Conservation (phyloP, 345 rosid species). For the Capsella bursapastoris region DNA sequence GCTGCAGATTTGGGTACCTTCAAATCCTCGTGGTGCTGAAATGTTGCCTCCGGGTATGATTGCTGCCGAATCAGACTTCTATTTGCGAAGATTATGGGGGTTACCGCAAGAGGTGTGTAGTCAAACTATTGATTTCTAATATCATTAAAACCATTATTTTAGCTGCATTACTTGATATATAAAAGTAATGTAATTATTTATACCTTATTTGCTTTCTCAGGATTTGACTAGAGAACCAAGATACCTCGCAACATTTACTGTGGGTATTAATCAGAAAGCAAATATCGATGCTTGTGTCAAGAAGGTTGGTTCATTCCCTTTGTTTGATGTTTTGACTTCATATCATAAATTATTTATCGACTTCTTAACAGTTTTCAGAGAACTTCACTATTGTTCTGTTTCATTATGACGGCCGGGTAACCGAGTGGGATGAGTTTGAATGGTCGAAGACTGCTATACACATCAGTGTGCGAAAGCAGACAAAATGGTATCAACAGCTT, state of each 20-base stretch:
- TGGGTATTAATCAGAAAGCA: conserved; percentile 71
- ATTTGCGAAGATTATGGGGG: conserved; percentile 89
- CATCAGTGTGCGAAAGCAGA: conserved; percentile 82
- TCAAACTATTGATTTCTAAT: neutral
- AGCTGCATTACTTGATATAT: conserved; percentile 27
- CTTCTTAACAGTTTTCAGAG: conserved; percentile 73
- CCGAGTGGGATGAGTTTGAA: conserved; percentile 98
- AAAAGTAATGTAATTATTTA: neutral
- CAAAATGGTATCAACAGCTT: conserved; percentile 73
- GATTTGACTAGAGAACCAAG: conserved; percentile 69
- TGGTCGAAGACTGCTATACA: conserved; percentile 97
- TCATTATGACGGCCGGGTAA: conserved; percentile 89
- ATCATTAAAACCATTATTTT: conserved; percentile 7
- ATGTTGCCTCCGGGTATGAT: conserved; percentile 85
- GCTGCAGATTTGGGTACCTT: conserved; percentile 88
- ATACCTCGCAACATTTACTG: conserved; percentile 93
- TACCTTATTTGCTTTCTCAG: conserved; percentile 51
- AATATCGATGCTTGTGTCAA: conserved; percentile 85
- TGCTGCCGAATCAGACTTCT: conserved; percentile 83
- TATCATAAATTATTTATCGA: conserved; percentile 29
- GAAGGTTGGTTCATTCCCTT: conserved; percentile 62
- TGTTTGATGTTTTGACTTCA: conserved; percentile 11
- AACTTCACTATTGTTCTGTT: conserved; percentile 88
- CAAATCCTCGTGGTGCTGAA: conserved; percentile 97
- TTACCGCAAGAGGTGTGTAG: conserved; percentile 80